These are phyloP conservation scores for Platanthera guangdongensis DNA, from an alignment of 106 monocot species.

Conservation along the genomic window DNA sequence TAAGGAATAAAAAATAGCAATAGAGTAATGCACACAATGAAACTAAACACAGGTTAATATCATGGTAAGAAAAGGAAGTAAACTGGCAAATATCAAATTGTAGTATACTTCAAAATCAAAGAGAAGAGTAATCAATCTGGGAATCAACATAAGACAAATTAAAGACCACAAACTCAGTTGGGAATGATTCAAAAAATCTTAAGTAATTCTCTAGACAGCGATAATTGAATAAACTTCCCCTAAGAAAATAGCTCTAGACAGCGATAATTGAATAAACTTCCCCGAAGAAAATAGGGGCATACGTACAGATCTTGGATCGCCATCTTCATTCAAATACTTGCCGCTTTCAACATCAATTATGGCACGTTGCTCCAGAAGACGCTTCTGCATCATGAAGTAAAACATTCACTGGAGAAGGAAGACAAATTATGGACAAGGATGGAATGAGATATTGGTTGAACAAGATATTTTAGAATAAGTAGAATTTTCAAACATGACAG, in stretches of 20 bases:
- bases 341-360: conserved; percentile 67
- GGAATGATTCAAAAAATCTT: too few species aligned
- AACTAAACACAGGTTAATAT: not conserved
- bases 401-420: not conserved
- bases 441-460: not conserved
- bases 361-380: conserved; percentile 76
- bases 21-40: not conserved
- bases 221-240: not conserved
- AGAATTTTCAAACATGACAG: not conserved
- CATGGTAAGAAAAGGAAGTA: not conserved
- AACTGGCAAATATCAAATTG: not conserved
- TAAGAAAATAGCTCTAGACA: not conserved
- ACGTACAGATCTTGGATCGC: conserved; percentile 84
- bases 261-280: not conserved
- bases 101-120: not conserved
- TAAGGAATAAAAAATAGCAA: not conserved
- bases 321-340: conserved; percentile 91
- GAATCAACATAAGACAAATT: too few species aligned
- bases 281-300: not conserved
- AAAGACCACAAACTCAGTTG: too few species aligned
- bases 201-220: not conserved
- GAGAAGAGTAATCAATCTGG: not conserved
- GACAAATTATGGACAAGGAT: not conserved
- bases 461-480: not conserved
- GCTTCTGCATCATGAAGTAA: conserved; percentile 42